Base-by-base conservation (phyloP, 1,139 yeast species). In the Kurtzmaniella quercitrusa region DNA sequence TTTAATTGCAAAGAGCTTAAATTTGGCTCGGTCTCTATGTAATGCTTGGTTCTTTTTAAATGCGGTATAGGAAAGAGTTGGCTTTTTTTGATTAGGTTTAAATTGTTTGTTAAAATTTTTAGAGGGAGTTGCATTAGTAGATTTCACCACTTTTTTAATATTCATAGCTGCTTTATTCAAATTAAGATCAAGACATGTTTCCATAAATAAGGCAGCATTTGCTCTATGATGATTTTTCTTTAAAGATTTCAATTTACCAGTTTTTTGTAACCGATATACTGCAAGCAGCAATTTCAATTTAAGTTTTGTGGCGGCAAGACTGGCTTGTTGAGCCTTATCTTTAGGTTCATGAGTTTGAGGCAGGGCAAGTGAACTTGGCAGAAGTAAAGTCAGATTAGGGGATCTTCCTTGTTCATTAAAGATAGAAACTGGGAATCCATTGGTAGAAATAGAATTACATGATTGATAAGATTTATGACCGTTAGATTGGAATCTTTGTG, bases 281-380 rank as follows among this genome's bases (percentile, higher is more conserved):
- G 97, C 97, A 53, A 88, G 66, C 57, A 82, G 85, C 34, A 89
- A 73, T 54, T 91, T 80, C 53, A 82, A 69, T 57, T 83, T 83
- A 55, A 88, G 72, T 56, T 79, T 77, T 41, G 84, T 72, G 12
- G 91, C 90, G 25, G 80, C 74, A 48, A 64, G 58, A 33, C 61
- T 65, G 12, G 66, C 67, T 34, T 59, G 51, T 42, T 60, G 63
- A 46, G 56, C 59, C 19, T 51, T 51, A 45, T 41, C 42, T 18
- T 39, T 43, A 6, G 21, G 18, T 27, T 39, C 42, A 14, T 44
- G 41, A 15, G 43, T 21, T 19, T 36, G 25, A 12, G 38, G 38
- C 25, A 19, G 25, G 12, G 16, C 38, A n/a, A 41, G 34, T 2
- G 43, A 41, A 11, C 25, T 15, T 3, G 46, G 46, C 34, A 45